Base-by-base conservation (phyloP, 129 eudicot genomes). In the Saussurea involucrata region DNA sequence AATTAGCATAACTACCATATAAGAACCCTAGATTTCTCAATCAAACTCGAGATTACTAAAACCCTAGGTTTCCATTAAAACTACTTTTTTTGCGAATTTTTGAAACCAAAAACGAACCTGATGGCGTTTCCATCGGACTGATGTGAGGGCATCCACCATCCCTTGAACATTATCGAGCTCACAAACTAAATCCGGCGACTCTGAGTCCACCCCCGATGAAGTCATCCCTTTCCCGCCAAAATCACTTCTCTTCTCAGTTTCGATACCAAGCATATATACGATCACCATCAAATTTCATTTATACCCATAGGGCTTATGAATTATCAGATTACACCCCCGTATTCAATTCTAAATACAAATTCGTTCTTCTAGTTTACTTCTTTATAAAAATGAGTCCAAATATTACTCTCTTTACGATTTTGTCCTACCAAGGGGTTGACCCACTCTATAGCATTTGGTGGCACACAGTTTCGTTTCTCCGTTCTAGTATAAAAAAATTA, bases 41-140 rank as follows among this genome's bases (percentile, higher is more conserved):
- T 75, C 68, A 24, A 60, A 31, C 58, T 58, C 7, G 25, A 20
- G 20, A 72, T 12, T 17, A 25, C 8, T 31, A 15, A 71, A 83
- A 68, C 77, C 79, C 84, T 82, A 68, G 63, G n/a, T 10, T 66
- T 66, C 29, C 6, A 11, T 28, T 12, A 11, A 18, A 61, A 12
- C 15, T 22, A 22, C 1, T 7, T 57, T 66, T 27, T 55, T 22
- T 31, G 55, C 36, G n/a, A 29, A 15, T 53, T 24, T 65, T 21
- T 24, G 61, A 58, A 73, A 49, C 53, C 11, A 12, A 18, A 53
- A 13, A 29, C 20, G 24, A 40, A 95, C 99, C 90, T 95, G 99
- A 49, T 83, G 88, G 75, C 97, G 97, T 73, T 92, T 95, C 99
- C 99, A 95, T 60, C 99, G 90, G 63, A 89, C 99, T 61, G 97